Evolutionary conservation across 768 basidiomycete genomes (phyloP).

Genomic region (Auriscalpium orientale): DNA sequence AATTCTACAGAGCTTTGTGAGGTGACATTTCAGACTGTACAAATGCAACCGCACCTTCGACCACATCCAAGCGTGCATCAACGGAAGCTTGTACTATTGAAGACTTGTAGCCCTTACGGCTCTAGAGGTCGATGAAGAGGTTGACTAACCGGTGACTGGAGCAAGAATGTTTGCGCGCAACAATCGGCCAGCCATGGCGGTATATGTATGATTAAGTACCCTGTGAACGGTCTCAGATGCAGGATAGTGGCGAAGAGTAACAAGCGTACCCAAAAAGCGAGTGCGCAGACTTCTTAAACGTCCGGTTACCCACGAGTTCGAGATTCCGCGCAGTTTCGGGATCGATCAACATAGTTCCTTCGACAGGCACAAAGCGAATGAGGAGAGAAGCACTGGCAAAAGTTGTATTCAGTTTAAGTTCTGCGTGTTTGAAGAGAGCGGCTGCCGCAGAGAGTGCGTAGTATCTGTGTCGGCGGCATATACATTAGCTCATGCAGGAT

Average conservation of each 20-base stretch:
- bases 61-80: conserved; percentile 78
- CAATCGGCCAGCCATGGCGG: conserved; percentile 83
- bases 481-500: conserved; percentile 4
- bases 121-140: not conserved
- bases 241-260: not conserved
- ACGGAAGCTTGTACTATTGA: conserved; percentile 52
- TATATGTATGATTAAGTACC: conserved; percentile 72
- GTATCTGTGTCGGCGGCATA: conserved; percentile 44
- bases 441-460: conserved; percentile 81
- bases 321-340: conserved; percentile 82
- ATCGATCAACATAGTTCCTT: conserved; percentile 95
- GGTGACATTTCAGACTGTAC: not conserved
- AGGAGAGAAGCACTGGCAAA: conserved; percentile 66
- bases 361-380: conserved; percentile 69
- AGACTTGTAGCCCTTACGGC: not conserved
- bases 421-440: conserved; percentile 83
- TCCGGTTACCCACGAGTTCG: conserved; percentile 77
- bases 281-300: conserved; percentile 56
- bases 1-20: conserved; percentile 43
- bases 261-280: conserved; percentile 68
- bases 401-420: conserved; percentile 57
- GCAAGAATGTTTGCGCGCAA: conserved; percentile 76
- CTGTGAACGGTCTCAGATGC: conserved; percentile 27
- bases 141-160: conserved; percentile 57
- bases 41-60: conserved; percentile 50